Evolutionary conservation across 2,329 filamentous ascomycete species (phyloP).

Genomic region (Penicillium italicum): DNA sequence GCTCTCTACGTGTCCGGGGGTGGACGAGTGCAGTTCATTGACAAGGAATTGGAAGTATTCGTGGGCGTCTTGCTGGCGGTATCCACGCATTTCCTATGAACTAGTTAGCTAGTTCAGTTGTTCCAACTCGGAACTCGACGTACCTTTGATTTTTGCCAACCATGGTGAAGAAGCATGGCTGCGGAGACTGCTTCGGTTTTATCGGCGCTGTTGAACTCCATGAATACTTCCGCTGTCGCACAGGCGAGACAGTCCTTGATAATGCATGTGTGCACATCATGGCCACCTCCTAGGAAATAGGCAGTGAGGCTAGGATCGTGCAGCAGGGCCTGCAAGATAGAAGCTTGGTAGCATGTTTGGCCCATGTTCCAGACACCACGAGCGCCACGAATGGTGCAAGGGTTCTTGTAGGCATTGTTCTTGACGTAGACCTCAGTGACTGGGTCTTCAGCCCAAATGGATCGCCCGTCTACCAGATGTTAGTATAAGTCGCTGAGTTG

Average conservation of each 20-base stretch:
- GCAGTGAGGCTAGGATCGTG: slow-evolving; percentile 90
- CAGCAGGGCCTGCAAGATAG: slow-evolving; percentile 86
- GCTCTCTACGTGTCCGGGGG: slow-evolving; percentile 68
- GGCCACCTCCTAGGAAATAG: slow-evolving; percentile 88
- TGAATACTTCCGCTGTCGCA: slow-evolving; percentile 60
- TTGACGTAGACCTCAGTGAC: slow-evolving; percentile 75
- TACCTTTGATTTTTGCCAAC: slow-evolving; percentile 55
- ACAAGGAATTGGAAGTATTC: slow-evolving; percentile 96
- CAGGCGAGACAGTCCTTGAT: slow-evolving; percentile 55
- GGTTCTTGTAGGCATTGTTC: slow-evolving; percentile 71
- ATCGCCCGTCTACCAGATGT: slow-evolving; percentile 28
- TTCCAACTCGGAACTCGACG: neutral
- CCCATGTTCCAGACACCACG: slow-evolving; percentile 95
- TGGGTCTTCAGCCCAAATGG: slow-evolving; percentile 36
- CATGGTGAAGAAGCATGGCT: slow-evolving; percentile 66
- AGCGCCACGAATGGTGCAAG: slow-evolving; percentile 81
- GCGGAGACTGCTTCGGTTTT: slow-evolving; percentile 85
- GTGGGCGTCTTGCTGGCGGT: slow-evolving; percentile 93
- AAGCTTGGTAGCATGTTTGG: slow-evolving; percentile 98
- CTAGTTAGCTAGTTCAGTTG: slow-evolving; percentile 3
- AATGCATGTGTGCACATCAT: slow-evolving; percentile 70
- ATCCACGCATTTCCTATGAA: slow-evolving; percentile 69
- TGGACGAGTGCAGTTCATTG: slow-evolving; percentile 76
- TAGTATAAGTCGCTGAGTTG: neutral
- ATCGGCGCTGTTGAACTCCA: slow-evolving; percentile 58